These are phyloP conservation scores for Leccinum subtestaceum DNA, from an alignment of 768 basidiomycete species.

Conservation along the genomic window DNA sequence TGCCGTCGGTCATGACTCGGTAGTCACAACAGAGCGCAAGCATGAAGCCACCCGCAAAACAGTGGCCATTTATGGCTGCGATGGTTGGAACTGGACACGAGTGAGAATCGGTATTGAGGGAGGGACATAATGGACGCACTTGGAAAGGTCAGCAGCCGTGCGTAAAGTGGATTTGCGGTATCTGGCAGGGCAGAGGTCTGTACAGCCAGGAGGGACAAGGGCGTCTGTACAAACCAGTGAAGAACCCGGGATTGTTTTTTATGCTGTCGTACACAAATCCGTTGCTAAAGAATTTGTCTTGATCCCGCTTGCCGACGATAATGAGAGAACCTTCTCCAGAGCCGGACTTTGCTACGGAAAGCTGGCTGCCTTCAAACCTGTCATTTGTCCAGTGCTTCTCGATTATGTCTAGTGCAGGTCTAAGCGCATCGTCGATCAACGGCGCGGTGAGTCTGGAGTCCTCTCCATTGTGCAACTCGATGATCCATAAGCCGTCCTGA, in stretches of 20 bases:
- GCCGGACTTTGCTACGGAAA: constrained; percentile 31
- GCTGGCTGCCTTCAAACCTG: constrained; percentile 44
- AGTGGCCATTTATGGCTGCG: constrained; percentile 81
- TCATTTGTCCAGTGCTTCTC: constrained; percentile 68
- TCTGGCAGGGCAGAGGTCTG: constrained; percentile 38
- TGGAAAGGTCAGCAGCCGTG: constrained; percentile 70
- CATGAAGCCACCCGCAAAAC: constrained; percentile 82
- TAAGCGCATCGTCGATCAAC: constrained; percentile 57
- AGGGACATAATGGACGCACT: constrained; percentile 45
- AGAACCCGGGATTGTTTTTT: constrained; percentile 55
- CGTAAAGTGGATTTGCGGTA: constrained; percentile 70
- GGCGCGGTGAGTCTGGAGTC: constrained; percentile 66
- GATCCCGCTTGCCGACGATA: constrained; percentile 68
- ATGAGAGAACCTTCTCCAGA: constrained; percentile 67
- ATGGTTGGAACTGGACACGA: constrained; percentile 64
- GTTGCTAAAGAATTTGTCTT: constrained; percentile 90
- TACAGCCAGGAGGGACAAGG: background rate
- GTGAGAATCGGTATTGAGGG: background rate
- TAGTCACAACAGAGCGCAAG: constrained; percentile 83
- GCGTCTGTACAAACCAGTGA: constrained; percentile 47
- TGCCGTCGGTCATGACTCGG: constrained; percentile 84
- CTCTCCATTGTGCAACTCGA: constrained; percentile 76
- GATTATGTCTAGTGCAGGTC: constrained; percentile 69
- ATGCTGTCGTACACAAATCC: constrained; percentile 65
- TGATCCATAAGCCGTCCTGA: constrained; percentile 65